These are phyloP conservation scores for Lipomyces orientalis DNA, from an alignment of 805 yeast species.

Conservation along the genomic window DNA sequence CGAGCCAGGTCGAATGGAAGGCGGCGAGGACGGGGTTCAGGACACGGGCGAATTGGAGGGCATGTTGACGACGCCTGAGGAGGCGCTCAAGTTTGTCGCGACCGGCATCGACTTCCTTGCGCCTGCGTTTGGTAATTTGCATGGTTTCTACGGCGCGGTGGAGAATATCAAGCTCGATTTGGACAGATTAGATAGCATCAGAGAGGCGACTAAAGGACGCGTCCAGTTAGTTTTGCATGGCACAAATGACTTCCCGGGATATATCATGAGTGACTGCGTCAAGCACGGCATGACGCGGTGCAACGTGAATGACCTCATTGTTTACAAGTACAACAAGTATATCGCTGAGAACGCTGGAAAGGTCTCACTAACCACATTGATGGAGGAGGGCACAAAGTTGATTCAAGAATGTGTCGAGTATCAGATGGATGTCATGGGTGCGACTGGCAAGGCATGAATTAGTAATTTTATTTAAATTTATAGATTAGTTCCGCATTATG, in stretches of 20 bases:
- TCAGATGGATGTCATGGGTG: constrained; percentile 24
- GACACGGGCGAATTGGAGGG: constrained; percentile 20
- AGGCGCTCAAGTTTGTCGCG: constrained; percentile 13
- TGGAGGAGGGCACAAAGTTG: constrained; percentile 17
- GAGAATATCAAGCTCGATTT: constrained; percentile 19
- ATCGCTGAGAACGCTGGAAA: constrained; percentile 11
- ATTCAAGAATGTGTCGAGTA: constrained; percentile 16
- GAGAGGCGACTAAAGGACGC: not conserved
- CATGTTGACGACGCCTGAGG: constrained; percentile 23
- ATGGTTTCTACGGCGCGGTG: constrained; percentile 17
- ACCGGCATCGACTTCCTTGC: constrained; percentile 24
- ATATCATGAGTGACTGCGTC: constrained; percentile 16
- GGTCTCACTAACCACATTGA: constrained; percentile 13
- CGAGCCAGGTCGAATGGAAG: constrained; percentile 27
- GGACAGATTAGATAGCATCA: constrained; percentile 14
- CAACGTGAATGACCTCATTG: constrained; percentile 17
- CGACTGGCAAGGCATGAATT: constrained; percentile 11
- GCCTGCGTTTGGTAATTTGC: constrained; percentile 26
- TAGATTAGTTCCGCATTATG: too few relatives aligned
- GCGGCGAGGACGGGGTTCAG: constrained; percentile 25
- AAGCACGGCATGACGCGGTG: constrained; percentile 15
- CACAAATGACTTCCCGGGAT: constrained; percentile 21
- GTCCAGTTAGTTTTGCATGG: constrained; percentile 25
- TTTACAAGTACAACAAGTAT: constrained; percentile 10
- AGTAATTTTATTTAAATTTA: too few relatives aligned